These are phyloP conservation scores for Helianthus tuberosus DNA, from an alignment of 129 eudicot species.

Conservation along the genomic window DNA sequence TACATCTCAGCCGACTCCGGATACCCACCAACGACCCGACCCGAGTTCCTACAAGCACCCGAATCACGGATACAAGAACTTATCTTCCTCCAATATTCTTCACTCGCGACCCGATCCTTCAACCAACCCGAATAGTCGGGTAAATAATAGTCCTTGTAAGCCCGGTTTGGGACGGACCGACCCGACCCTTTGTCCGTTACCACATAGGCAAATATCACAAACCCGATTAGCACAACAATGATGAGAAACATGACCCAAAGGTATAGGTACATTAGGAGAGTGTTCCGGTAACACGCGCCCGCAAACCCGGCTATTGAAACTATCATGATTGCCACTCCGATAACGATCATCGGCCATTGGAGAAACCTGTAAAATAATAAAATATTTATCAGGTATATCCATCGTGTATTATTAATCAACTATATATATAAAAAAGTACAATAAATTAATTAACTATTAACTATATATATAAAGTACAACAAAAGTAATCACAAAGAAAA, in stretches of 20 bases:
- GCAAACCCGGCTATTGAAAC: slow-evolving; percentile 93
- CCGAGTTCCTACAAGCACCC: slow-evolving; percentile 53
- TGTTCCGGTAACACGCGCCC: slow-evolving; percentile 91
- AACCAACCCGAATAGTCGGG: slow-evolving; percentile 91
- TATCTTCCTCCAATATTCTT: slow-evolving; percentile 64
- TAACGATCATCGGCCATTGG: slow-evolving; percentile 84
- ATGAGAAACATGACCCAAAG: slow-evolving; percentile 89
- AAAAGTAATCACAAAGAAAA: too few species aligned
- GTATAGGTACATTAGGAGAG: slow-evolving; percentile 87
- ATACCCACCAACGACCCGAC: slow-evolving; percentile 46
- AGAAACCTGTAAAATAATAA: slow-evolving; percentile 38
- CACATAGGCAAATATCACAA: slow-evolving; percentile 76
- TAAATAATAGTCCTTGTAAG: slow-evolving; percentile 61
- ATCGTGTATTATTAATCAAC: too few species aligned
- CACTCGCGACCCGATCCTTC: slow-evolving; percentile 68
- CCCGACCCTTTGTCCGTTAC: slow-evolving; percentile 92
- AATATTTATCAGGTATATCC: too few species aligned
- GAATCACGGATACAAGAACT: slow-evolving; percentile 73
- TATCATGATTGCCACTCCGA: slow-evolving; percentile 75
- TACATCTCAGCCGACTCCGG: slow-evolving; percentile 68
- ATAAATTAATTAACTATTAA: too few species aligned
- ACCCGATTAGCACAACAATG: slow-evolving; percentile 64
- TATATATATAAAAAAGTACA: too few species aligned
- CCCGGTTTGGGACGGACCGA: slow-evolving; percentile 52
- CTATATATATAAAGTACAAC: too few species aligned